A percentile compares a stretch with the other conserved stretches of the same genome.
Conservation (phyloP, 2,329 filamentous ascomycete genomes). For the Mycocentrospora acerina region DNA sequence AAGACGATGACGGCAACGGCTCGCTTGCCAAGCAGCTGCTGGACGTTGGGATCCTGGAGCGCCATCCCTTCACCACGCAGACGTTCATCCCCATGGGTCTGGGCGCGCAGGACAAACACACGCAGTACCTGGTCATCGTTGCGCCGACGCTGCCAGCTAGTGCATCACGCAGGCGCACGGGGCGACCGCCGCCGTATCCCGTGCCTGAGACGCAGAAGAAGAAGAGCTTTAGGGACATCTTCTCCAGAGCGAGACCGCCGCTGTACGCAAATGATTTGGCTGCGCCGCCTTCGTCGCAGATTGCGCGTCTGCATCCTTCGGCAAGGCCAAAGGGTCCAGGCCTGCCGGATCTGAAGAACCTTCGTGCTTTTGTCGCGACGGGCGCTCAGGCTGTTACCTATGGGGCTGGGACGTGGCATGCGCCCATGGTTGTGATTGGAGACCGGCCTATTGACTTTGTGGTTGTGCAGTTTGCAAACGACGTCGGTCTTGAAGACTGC, state of each 20-base stretch:
- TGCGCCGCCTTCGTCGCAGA: slow-evolving; percentile 36
- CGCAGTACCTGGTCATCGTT: slow-evolving; percentile 80
- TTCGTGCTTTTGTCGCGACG: slow-evolving; percentile 77
- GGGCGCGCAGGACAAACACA: slow-evolving; percentile 46
- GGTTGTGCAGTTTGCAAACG: slow-evolving; percentile 86
- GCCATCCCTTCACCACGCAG: slow-evolving; percentile 92
- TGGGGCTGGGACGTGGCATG: slow-evolving; percentile 89
- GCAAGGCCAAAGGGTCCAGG: slow-evolving; percentile 52
- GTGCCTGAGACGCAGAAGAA: slow-evolving; percentile 32
- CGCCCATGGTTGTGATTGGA: slow-evolving; percentile 90
- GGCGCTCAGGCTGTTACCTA: slow-evolving; percentile 87
- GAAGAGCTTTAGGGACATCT: slow-evolving; percentile 41
- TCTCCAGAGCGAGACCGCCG: slow-evolving; percentile 44
- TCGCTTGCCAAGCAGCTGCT: slow-evolving; percentile 51
- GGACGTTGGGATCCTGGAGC: slow-evolving; percentile 73
- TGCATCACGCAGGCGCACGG: slow-evolving; percentile 27
- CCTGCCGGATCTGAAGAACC: slow-evolving; percentile 68
- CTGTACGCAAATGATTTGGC: slow-evolving; percentile 54
- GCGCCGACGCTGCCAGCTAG: slow-evolving; percentile 69
- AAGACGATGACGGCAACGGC: slow-evolving; percentile 29
- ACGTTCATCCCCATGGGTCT: slow-evolving; percentile 80
- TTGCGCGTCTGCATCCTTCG: slow-evolving; percentile 31
- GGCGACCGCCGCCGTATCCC: slow-evolving; percentile 46
- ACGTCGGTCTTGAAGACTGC: slow-evolving; percentile 79
- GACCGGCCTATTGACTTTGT: slow-evolving; percentile 70